Percentiles rank a stretch among this genome's conserved stretches.
phyloP scores from a whole-genome alignment of 139 green algal species.

The Chlamydomonas sp. region DNA sequence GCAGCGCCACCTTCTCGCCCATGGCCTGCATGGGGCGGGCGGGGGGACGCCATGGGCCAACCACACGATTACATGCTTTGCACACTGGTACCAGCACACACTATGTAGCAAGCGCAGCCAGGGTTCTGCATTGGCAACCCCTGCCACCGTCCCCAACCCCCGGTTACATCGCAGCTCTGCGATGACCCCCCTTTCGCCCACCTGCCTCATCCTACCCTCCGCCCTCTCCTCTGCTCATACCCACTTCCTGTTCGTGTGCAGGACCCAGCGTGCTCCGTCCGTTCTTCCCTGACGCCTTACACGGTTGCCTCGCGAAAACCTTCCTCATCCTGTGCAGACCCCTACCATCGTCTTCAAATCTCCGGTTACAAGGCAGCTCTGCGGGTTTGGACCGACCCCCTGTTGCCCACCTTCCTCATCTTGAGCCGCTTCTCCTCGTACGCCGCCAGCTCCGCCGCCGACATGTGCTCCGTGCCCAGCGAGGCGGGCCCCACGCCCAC shows the following conservation, averaged over 20 bases:
- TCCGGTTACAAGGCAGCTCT: background rate
- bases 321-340: background rate
- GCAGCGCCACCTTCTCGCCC: conserved; percentile 46
- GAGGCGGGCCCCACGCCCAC: background rate
- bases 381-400: background rate
- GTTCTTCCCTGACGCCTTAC: too few species aligned
- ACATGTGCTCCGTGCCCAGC: conserved; percentile 47
- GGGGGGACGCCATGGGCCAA: background rate
- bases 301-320: too few species aligned
- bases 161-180: too few species aligned
- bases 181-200: too few species aligned
- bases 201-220: too few species aligned
- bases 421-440: conserved; percentile 90
- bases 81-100: background rate
- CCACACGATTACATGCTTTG: background rate
- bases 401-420: conserved; percentile 60
- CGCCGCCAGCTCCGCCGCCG: conserved; percentile 60
- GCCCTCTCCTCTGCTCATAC: too few species aligned
- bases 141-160: too few species aligned
- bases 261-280: too few species aligned
- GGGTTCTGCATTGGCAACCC: too few species aligned
- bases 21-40: conserved; percentile 18
- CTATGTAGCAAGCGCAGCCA: background rate
- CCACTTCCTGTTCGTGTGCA: too few species aligned
- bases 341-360: background rate